These are phyloP conservation scores for Debaryomyces psychrophilus DNA, from an alignment of 1,139 yeast species.

Conservation along the genomic window DNA sequence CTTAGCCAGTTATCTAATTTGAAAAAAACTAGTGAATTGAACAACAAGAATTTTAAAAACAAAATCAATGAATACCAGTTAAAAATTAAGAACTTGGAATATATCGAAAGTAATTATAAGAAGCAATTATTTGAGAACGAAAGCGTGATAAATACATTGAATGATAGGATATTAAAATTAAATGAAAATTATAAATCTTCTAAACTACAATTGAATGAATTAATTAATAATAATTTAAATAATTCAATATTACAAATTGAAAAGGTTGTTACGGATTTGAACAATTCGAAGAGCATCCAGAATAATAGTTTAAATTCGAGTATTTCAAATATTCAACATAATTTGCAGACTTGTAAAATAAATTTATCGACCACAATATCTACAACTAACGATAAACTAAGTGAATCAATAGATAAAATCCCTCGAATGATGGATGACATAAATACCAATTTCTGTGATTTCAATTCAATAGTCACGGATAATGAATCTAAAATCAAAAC, in stretches of 20 bases:
- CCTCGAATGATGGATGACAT: constrained; percentile 8
- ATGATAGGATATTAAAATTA: constrained; percentile 10
- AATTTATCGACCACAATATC: constrained; percentile 6
- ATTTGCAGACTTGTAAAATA: constrained; percentile 8
- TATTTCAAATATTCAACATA: constrained; percentile 4
- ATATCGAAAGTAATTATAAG: constrained; percentile 13
- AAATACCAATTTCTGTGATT: constrained; percentile 4
- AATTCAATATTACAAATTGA: constrained; percentile 11
- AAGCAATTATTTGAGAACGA: constrained; percentile 10
- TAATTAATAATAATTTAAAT: constrained; percentile 14
- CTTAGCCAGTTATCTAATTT: constrained; percentile 11
- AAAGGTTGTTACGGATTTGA: constrained; percentile 6
- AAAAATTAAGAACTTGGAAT: constrained; percentile 12
- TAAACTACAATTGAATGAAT: constrained; percentile 13
- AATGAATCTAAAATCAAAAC: constrained; percentile 11
- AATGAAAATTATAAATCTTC: constrained; percentile 16
- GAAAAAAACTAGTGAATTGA: constrained; percentile 9
- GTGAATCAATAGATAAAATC: constrained; percentile 10
- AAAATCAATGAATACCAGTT: constrained; percentile 14
- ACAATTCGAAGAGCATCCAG: constrained; percentile 5
- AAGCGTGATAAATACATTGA: constrained; percentile 9
- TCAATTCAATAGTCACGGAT: not conserved
- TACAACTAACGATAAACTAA: constrained; percentile 8
- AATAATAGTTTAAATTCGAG: not conserved
- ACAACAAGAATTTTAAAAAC: constrained; percentile 11